Conservation (phyloP, 192 early-diverging fungal species). For the Coemansia sp. region DNA sequence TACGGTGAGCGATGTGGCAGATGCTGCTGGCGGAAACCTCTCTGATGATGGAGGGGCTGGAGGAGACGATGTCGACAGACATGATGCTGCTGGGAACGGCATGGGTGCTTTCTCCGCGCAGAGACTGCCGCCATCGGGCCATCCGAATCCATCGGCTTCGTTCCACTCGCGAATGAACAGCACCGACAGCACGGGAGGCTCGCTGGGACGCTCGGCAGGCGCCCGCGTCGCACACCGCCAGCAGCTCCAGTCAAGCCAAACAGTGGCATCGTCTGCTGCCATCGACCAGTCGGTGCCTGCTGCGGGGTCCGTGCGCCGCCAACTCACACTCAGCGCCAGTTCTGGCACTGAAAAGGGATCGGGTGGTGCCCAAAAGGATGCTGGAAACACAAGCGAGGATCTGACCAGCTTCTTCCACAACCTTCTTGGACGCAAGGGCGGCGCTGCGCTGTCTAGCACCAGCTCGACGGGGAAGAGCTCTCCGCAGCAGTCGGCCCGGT, state of each 20-base stretch:
- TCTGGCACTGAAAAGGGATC: neutral
- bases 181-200: slow-evolving; percentile 1
- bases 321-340: slow-evolving; percentile 1
- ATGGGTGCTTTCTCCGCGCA: neutral
- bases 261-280: neutral
- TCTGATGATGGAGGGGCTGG: slow-evolving; percentile 42
- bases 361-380: neutral
- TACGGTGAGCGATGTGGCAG: slow-evolving; percentile 26
- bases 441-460: slow-evolving; percentile 23
- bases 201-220: slow-evolving; percentile 8
- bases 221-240: neutral
- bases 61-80: neutral
- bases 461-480: slow-evolving; percentile 41
- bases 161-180: slow-evolving; percentile 11
- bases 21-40: slow-evolving; percentile 30
- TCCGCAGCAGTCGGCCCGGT: slow-evolving; percentile 38
- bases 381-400: slow-evolving; percentile 69
- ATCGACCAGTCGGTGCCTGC: neutral
- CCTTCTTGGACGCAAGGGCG: slow-evolving; percentile 67
- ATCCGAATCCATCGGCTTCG: neutral
- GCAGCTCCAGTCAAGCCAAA: slow-evolving; percentile 3
- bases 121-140: neutral
- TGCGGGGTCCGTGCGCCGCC: neutral
- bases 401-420: slow-evolving; percentile 91
- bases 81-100: neutral